phyloP scores from a whole-genome alignment of 1,284 basidiomycete species.

The Fomitopsis palustris region DNA sequence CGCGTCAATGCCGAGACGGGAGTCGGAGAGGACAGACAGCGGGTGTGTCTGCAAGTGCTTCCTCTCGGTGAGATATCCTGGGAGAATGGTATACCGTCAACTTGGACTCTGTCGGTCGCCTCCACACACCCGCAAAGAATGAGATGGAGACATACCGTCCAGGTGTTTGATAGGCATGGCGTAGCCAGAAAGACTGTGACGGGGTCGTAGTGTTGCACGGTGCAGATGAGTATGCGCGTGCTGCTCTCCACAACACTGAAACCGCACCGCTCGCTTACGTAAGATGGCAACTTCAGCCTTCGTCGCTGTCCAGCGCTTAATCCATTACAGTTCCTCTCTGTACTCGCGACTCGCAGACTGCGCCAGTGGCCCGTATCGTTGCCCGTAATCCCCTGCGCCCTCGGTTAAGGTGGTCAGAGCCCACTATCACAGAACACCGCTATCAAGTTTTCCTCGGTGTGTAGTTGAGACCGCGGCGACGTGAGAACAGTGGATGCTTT shows the following conservation, averaged over 20 bases:
- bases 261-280: not conserved
- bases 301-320: not conserved
- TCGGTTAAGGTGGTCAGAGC: no score
- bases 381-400: no score
- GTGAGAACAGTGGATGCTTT: not conserved
- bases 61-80: slow-evolving; percentile 84
- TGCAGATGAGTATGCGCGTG: not conserved
- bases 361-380: no score
- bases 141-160: slow-evolving; percentile 38
- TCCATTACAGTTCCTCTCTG: not conserved
- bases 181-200: not conserved
- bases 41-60: slow-evolving; percentile 85
- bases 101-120: slow-evolving; percentile 1
- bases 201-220: not conserved
- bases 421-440: no score
- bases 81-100: slow-evolving; percentile 3
- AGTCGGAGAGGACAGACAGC: slow-evolving; percentile 83
- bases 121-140: not conserved
- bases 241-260: not conserved
- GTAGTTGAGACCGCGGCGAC: not conserved
- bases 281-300: not conserved
- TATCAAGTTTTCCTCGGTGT: not conserved
- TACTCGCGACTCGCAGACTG: not conserved
- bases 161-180: slow-evolving; percentile 53
- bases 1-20: slow-evolving; percentile 96